Evolutionary conservation across 2,329 filamentous ascomycete genomes (phyloP), one percentile per base, ranked within the genome.

Genomic region (Paraphoma chrysanthemicola): DNA sequence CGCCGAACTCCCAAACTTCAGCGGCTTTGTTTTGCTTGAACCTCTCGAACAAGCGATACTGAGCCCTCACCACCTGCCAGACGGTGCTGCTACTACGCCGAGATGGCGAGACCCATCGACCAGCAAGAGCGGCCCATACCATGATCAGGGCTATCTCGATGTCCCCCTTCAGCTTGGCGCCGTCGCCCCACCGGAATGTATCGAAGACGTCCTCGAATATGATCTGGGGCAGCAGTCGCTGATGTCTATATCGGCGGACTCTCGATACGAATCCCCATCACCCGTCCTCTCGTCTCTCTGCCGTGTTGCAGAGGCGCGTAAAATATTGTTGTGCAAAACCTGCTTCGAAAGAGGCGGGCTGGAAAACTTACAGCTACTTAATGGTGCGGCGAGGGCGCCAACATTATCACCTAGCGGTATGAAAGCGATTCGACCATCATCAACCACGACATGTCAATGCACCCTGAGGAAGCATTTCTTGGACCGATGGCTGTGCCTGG

Each of bases 81-180:
- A 39, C 11, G 47, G 50, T 11, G 38, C 46, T 17, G 4, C 41
- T 3, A 31, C 51, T n/a, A 4, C 48, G 18, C 17, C 18, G 31
- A 14, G 51, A 10, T 66, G 63, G 63, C 47, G 54, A 28, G 45
- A 59, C 12, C 61, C 63, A 16, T 53, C 53, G 6, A 38, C 45
- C 17, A 51, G 56, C 6, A 18, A 36, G 8, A 14, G 12, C n/a
- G 47, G 48, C 1, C 62, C 67, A 7, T 66, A 73, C 43, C 73
- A 75, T 39, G 73, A 76, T 29, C 64, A 69, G 59, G 73, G 73
- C 3, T 69, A 64, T 18, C 64, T 76, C 16, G 73, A 74, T 14
- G 53, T 67, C 18, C 70, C 73, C 0, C 60, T 73, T 7, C 64
- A 69, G 12, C 42, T 56, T 4, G 47, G 54, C n/a, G 42, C 50